phyloP scores from a whole-genome alignment of 2,329 filamentous ascomycete genomes.

The Aspergillus japonicus region DNA sequence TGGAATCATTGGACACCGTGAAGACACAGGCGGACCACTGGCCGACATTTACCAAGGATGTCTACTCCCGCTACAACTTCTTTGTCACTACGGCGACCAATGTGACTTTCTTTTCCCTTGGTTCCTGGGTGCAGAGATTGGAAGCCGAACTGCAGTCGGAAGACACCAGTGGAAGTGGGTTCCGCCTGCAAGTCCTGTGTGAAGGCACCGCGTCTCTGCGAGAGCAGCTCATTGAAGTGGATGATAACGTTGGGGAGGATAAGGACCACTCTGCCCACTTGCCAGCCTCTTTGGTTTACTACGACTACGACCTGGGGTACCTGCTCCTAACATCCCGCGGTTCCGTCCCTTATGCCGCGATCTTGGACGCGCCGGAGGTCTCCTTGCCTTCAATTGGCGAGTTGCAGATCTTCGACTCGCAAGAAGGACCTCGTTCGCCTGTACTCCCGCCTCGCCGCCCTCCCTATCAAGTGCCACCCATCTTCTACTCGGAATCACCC shows the following conservation, averaged over 20 bases:
- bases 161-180: slow-evolving; percentile 52
- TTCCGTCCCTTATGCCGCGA: slow-evolving; percentile 51
- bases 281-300: slow-evolving; percentile 53
- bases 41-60: slow-evolving; percentile 58
- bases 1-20: slow-evolving; percentile 47
- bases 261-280: slow-evolving; percentile 35
- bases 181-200: slow-evolving; percentile 57
- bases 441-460: slow-evolving; percentile 36
- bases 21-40: slow-evolving; percentile 36
- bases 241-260: slow-evolving; percentile 26
- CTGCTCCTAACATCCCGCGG: slow-evolving; percentile 53
- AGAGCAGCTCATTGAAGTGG: slow-evolving; percentile 48
- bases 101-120: slow-evolving; percentile 56
- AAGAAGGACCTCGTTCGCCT: slow-evolving; percentile 23
- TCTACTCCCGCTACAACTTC: slow-evolving; percentile 57
- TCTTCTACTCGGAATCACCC: slow-evolving; percentile 41
- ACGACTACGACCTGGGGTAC: slow-evolving; percentile 59
- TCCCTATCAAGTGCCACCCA: slow-evolving; percentile 44
- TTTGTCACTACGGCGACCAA: slow-evolving; percentile 57
- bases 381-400: slow-evolving; percentile 30
- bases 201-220: slow-evolving; percentile 51
- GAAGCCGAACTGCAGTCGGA: slow-evolving; percentile 57
- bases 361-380: slow-evolving; percentile 50
- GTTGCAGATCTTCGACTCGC: slow-evolving; percentile 26
- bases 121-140: slow-evolving; percentile 56